These are phyloP conservation scores for Pneumocystis sp. DNA, from an alignment of 1,139 yeast species.

Conservation along the genomic window DNA sequence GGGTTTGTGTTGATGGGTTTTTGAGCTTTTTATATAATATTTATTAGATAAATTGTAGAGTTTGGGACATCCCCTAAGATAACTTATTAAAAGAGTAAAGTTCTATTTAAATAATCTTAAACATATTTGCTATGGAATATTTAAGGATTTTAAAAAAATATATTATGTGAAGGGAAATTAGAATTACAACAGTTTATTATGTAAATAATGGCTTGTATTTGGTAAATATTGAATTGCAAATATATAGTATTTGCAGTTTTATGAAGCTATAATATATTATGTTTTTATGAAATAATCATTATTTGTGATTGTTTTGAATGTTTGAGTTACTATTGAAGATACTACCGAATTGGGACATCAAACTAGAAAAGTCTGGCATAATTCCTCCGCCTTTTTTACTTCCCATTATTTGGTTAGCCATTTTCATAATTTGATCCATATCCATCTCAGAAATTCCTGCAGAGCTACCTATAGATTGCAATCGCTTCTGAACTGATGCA, in stretches of 20 bases:
- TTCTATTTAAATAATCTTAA: too few species aligned
- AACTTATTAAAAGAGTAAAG: neutral
- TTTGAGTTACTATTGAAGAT: neutral
- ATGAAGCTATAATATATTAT: neutral
- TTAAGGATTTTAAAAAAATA: neutral
- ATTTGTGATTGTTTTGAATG: neutral
- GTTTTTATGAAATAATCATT: neutral
- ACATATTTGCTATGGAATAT: neutral
- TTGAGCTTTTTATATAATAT: too few species aligned
- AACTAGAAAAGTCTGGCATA: constrained; percentile 36
- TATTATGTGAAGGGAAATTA: neutral
- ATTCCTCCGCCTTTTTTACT: constrained; percentile 25
- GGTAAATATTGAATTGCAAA: neutral
- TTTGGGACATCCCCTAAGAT: too few species aligned
- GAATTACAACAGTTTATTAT: neutral
- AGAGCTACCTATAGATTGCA: constrained; percentile 18
- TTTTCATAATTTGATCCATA: constrained; percentile 25
- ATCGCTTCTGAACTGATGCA: constrained; percentile 9
- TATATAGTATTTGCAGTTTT: neutral
- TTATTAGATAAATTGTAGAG: neutral
- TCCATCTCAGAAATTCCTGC: constrained; percentile 25
- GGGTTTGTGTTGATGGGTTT: neutral
- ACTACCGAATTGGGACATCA: constrained; percentile 22
- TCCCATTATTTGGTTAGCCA: constrained; percentile 24
- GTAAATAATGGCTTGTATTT: neutral